Percentiles rank a stretch among this genome's conserved stretches.
Evolutionary conservation across 2,329 filamentous ascomycete genomes (phyloP).

Genomic region (Calonectria pauciramosa): DNA sequence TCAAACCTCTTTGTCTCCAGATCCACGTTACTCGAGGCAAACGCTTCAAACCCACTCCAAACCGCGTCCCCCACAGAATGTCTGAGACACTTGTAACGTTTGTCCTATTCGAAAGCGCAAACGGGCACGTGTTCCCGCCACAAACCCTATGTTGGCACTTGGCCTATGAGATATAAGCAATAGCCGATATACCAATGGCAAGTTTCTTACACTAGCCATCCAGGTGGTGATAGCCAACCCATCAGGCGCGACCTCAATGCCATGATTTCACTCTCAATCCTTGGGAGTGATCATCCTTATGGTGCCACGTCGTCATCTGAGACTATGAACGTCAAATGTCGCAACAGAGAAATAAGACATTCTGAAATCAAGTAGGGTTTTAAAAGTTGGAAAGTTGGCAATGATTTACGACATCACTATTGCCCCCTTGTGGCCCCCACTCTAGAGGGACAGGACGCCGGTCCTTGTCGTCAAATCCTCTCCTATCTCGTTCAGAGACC

Average conservation of each 20-base stretch:
- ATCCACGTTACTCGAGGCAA: too few species aligned
- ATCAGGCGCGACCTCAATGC: constrained; percentile 46
- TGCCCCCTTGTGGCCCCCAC: constrained; percentile 37
- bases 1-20: background rate
- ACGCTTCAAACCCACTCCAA: background rate
- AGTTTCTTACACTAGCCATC: background rate
- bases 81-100: constrained; percentile 36
- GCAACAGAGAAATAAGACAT: constrained; percentile 61
- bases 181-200: constrained; percentile 19
- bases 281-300: constrained; percentile 69
- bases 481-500: constrained; percentile 41
- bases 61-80: background rate
- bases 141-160: constrained; percentile 49
- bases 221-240: constrained; percentile 59
- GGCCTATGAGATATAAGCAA: constrained; percentile 52
- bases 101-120: background rate
- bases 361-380: constrained; percentile 60
- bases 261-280: constrained; percentile 63
- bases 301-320: constrained; percentile 63
- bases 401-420: constrained; percentile 54
- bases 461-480: constrained; percentile 55
- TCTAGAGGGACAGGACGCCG: constrained; percentile 39
- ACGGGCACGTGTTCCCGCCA: background rate
- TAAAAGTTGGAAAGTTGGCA: constrained; percentile 43
- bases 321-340: constrained; percentile 65